Base-by-base conservation (phyloP, 2,329 filamentous ascomycete genomes). In the Tolypocladium inflatum region DNA sequence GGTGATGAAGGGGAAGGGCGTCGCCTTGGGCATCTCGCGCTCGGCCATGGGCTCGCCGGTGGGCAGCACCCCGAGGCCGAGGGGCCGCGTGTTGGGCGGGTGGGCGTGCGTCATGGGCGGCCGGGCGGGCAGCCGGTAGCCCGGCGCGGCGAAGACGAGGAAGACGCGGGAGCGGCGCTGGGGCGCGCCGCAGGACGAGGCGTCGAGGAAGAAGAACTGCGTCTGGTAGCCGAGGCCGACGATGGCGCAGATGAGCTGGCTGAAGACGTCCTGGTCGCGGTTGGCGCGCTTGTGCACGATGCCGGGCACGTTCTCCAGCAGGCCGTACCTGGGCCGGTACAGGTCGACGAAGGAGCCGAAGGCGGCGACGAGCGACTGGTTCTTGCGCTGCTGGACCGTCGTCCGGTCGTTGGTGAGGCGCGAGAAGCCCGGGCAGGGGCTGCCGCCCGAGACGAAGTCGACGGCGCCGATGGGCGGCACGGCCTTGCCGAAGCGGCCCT, bases 181-280 rank as follows among this genome's bases (percentile, higher is more conserved):
- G 0, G 84, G 74, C 2, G 85, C 83, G 1, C 89, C 88, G 61
- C 81, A 84, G 0, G 81, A 82, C 78, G 87, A 90, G 0, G 88
- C 81, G 62, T 91, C 88, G 23, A 89, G 74, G 0, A 87, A 75
- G 58, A 85, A 83, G 42, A 89, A 79, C 45, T 87, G 82, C 0
- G 84, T 76, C 66, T 95, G 90, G 63, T 94, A 95, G 0, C 89
- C 90, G 61, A 94, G 76, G 0, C 86, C 88, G 0, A 93, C 86
- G 0, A 94, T 73, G 1, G 85, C 80, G 61, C 87, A 89, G 11
- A 94, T 76, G 0, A 94, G 75, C 63, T 92, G 89, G 1, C 85
- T 85, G 55, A 92, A 85, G 0, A 90, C 82, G 59, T 90, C 89
- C 23, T 87, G 77, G 4, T 78, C 72, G 19, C 78, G 72, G 38